phyloP scores from a whole-genome alignment of 345 rosid species.

The Citrus glauca region DNA sequence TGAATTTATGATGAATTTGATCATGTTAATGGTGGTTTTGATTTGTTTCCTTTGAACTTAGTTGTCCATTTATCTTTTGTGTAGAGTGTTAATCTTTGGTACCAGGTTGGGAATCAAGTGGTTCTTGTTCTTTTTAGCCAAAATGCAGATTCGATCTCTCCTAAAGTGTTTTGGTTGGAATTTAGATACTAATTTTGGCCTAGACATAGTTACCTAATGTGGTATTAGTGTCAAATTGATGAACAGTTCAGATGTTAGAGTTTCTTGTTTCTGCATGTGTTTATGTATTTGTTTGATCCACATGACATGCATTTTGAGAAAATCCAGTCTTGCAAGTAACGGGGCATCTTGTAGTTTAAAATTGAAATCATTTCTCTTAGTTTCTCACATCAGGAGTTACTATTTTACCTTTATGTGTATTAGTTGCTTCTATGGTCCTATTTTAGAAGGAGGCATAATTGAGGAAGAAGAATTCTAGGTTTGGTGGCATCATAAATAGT shows the following conservation, averaged over 20 bases:
- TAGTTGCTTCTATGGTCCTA: too few species aligned
- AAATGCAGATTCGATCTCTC: background rate
- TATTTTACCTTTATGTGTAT: background rate
- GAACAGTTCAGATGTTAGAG: background rate
- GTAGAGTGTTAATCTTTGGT: background rate
- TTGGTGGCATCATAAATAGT: background rate
- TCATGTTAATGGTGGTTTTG: background rate
- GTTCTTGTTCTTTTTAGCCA: background rate
- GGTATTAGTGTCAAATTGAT: background rate
- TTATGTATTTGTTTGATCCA: background rate
- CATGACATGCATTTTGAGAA: background rate
- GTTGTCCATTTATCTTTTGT: background rate
- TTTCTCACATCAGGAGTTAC: background rate
- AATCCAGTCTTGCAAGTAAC: background rate
- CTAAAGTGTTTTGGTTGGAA: background rate
- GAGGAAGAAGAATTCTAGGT: background rate
- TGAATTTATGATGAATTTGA: background rate
- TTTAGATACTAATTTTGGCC: background rate
- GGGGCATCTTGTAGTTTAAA: background rate
- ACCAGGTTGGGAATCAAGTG: background rate
- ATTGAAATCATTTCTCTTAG: background rate
- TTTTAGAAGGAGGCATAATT: background rate
- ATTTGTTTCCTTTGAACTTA: background rate
- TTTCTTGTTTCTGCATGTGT: too few species aligned
- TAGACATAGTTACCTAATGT: background rate